Evolutionary conservation across 2,329 filamentous ascomycete species (phyloP).

Genomic region (Nigrospora sphaerica): DNA sequence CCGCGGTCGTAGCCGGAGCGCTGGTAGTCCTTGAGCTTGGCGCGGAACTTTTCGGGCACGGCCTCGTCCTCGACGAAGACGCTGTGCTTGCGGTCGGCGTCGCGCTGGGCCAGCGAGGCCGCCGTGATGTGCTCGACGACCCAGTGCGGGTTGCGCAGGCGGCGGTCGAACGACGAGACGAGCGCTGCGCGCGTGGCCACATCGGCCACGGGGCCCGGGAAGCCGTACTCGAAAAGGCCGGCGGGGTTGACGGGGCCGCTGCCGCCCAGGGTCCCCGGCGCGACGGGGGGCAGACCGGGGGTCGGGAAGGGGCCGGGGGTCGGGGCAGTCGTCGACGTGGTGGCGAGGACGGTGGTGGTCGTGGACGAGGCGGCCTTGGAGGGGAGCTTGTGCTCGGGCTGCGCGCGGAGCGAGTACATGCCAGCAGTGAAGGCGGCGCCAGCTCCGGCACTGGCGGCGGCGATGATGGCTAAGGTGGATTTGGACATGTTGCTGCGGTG

Average conservation of each 20-base stretch:
- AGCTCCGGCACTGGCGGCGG: conserved; percentile 67
- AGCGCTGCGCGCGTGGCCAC: conserved; percentile 70
- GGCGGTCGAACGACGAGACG: conserved; percentile 83
- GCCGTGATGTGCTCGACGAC: conserved; percentile 95
- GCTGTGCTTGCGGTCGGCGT: conserved; percentile 79
- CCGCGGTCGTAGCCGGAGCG: conserved; percentile 92
- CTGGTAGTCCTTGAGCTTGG: conserved; percentile 87
- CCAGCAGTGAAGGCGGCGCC: conserved; percentile 68
- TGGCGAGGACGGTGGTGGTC: conserved; percentile 22
- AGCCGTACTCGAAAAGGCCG: conserved; percentile 79
- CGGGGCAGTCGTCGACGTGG: conserved; percentile 24
- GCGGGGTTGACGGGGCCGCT: conserved; percentile 59
- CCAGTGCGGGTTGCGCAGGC: conserved; percentile 88
- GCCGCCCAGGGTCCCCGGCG: conserved; percentile 23
- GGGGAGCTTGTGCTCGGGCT: conserved; percentile 25
- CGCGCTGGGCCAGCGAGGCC: conserved; percentile 64
- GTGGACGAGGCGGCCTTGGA: conserved; percentile 30
- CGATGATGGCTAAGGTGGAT: conserved; percentile 66
- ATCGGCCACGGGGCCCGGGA: conserved; percentile 85
- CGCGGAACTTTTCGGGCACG: conserved; percentile 83
- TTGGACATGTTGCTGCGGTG: conserved; percentile 60
- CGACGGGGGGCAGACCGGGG: conserved; percentile 17
- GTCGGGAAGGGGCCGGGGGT: conserved; percentile 42
- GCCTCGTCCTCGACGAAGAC: conserved; percentile 72
- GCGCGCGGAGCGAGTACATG: conserved; percentile 52